Conservation (phyloP, 139 green algal genomes). For the Volvox africanus region DNA sequence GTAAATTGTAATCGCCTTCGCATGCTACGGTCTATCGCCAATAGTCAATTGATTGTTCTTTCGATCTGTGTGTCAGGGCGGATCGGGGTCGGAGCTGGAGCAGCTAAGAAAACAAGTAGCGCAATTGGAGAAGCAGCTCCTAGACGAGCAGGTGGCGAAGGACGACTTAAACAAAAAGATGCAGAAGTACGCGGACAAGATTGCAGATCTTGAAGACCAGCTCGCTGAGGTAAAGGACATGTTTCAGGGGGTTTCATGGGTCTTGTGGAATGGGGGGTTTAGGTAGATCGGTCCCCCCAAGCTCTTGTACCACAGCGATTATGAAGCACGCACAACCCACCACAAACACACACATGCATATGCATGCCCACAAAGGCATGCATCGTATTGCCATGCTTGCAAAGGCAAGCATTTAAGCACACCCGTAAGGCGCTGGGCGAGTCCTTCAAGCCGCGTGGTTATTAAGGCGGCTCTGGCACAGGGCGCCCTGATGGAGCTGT, state of each 20-base stretch:
- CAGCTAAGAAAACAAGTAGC: constrained; percentile 1
- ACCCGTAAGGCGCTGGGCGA: background rate
- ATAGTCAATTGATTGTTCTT: too few species aligned
- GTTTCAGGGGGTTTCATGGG: too few species aligned
- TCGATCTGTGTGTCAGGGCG: background rate
- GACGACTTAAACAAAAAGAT: constrained; percentile 46
- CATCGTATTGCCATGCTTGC: background rate
- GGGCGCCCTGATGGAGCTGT: constrained; percentile 27
- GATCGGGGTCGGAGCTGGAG: background rate
- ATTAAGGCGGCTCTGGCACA: constrained; percentile 35
- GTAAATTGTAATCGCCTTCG: too few species aligned
- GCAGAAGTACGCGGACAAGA: constrained; percentile 42
- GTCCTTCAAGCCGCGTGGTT: background rate
- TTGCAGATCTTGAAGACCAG: constrained; percentile 54
- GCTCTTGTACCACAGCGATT: constrained; percentile 28
- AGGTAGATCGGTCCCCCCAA: constrained; percentile 26
- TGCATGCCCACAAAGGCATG: background rate
- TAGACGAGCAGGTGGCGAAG: constrained; percentile 43
- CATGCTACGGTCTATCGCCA: too few species aligned
- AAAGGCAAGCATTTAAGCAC: background rate
- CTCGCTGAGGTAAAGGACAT: constrained; percentile 35
- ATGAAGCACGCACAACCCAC: background rate
- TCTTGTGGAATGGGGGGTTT: background rate
- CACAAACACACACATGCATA: background rate
- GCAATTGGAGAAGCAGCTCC: constrained; percentile 29